Evolutionary conservation across 2,329 filamentous ascomycete species (phyloP), one percentile per base, ranked within the genome.

Genomic region (Fusarium pininemorale): DNA sequence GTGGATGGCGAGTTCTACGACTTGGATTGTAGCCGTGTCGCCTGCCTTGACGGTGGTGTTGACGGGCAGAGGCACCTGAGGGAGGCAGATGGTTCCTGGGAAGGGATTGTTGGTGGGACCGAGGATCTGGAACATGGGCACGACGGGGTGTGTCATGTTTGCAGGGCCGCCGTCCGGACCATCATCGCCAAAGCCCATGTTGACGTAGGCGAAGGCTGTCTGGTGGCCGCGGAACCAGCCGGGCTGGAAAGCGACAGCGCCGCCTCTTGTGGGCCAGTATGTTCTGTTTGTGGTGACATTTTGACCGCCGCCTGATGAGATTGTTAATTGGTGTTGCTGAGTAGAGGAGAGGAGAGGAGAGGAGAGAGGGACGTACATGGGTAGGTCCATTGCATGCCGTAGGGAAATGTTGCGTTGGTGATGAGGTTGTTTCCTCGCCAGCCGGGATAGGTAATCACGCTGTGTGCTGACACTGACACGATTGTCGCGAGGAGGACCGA

Each of bases 331-430:
- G 63, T 55, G 22, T 30, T 56, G 22, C 28, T 44, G 7, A 32
- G 30, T 3, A 4, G 44, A 14, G 1, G 9, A 47, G 22, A 24
- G 44, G 14, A 47, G 22, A 24, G 44, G 14, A 11, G 24, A 51
- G 30, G 18, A 42, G 8, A 30, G 44, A 9, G 18, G n/a, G 22
- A 86, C 94, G 85, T 86, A 98, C 95, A 98, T 83, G 95, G 95
- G 86, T 97, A 98, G 81, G 92, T 91, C 95, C 95, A 98, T 85
- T 97, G 93, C 93, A 96, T 96, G 84, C 95, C 95, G 76, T 93
- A 97, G 4, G 95, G 95, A 77, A 90, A 96, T 2, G 89, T 91
- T 6, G 90, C 90, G 81, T 94, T 97, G 48, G 92, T 93, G 80
- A 92, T 88, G 72, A 97, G 89, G 81, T 94, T 97, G 85, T 97